Conservation (phyloP, 2,329 filamentous ascomycete genomes). For the Aspergillus tubingensis region DNA sequence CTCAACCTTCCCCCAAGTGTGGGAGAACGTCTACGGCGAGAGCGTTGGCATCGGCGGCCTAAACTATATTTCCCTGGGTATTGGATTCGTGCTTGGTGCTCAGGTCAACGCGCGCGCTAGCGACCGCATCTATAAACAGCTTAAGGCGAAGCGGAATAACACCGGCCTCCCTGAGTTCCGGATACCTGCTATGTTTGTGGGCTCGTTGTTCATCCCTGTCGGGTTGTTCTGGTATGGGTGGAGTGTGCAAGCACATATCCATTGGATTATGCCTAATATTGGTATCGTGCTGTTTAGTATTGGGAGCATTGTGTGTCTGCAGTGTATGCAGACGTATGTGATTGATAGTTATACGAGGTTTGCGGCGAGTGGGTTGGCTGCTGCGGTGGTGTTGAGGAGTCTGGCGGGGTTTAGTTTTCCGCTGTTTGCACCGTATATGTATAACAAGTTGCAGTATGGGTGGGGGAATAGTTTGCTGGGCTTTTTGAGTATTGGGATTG, state of each 20-base stretch:
- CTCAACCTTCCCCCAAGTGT: constrained; percentile 56
- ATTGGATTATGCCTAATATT: constrained; percentile 58
- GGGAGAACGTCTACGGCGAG: constrained; percentile 56
- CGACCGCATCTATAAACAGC: constrained; percentile 50
- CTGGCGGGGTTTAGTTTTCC: constrained; percentile 34
- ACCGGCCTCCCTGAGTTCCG: constrained; percentile 59
- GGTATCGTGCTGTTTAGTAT: constrained; percentile 50
- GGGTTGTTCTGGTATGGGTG: constrained; percentile 62
- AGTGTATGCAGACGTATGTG: constrained; percentile 38
- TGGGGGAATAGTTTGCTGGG: constrained; percentile 40
- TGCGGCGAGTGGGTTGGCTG: constrained; percentile 28
- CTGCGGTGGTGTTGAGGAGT: constrained; percentile 10
- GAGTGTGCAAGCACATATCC: constrained; percentile 46
- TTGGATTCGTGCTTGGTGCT: constrained; percentile 61
- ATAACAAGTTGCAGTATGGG: constrained; percentile 28
- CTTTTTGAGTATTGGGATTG: constrained; percentile 35
- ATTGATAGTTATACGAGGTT: constrained; percentile 36
- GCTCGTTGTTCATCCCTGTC: constrained; percentile 52
- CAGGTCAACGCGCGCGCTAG: constrained; percentile 51
- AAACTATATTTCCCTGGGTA: constrained; percentile 63
- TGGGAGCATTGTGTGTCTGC: constrained; percentile 42
- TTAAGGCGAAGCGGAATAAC: constrained; percentile 46
- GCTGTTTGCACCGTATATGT: constrained; percentile 38
- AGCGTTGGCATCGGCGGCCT: constrained; percentile 59
- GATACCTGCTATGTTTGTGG: constrained; percentile 58